phyloP scores from a whole-genome alignment of 257 asterid species.

The Cordia subcordata region DNA sequence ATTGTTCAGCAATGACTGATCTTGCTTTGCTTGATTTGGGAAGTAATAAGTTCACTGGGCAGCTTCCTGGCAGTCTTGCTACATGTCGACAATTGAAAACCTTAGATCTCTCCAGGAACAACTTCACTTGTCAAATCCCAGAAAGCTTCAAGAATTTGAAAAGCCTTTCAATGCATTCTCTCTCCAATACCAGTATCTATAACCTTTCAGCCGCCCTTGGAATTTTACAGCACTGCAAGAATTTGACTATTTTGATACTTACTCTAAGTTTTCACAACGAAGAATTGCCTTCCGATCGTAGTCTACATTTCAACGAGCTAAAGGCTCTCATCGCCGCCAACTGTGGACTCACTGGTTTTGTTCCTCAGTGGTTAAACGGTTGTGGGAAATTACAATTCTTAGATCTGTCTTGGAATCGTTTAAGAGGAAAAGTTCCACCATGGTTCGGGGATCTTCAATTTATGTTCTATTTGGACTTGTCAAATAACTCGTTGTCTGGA shows the following conservation, averaged over 20 bases:
- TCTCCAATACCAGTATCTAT: constrained; percentile 55
- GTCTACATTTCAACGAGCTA: constrained; percentile 44
- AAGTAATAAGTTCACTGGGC: constrained; percentile 50
- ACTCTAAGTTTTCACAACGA: constrained; percentile 54
- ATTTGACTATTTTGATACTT: constrained; percentile 59
- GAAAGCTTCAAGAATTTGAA: constrained; percentile 59
- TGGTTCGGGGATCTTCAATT: constrained; percentile 60
- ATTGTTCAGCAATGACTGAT: constrained; percentile 66
- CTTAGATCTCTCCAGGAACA: constrained; percentile 52
- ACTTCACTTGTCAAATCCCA: constrained; percentile 59
- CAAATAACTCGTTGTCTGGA: constrained; percentile 66
- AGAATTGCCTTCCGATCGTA: constrained; percentile 41
- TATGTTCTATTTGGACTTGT: constrained; percentile 72
- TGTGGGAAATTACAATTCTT: constrained; percentile 46
- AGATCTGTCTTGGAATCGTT: constrained; percentile 73
- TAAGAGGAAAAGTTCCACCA: constrained; percentile 56
- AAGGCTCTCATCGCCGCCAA: constrained; percentile 60
- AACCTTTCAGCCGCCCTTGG: constrained; percentile 51
- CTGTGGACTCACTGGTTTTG: constrained; percentile 59
- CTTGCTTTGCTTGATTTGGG: constrained; percentile 72
- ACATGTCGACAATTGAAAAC: constrained; percentile 40
- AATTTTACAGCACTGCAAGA: constrained; percentile 56
- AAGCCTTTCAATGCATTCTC: constrained; percentile 53
- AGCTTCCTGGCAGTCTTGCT: constrained; percentile 56
- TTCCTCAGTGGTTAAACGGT: constrained; percentile 67